These are phyloP conservation scores for Diplosphaera chodatii DNA, from an alignment of 139 green algal species.

Conservation along the genomic window DNA sequence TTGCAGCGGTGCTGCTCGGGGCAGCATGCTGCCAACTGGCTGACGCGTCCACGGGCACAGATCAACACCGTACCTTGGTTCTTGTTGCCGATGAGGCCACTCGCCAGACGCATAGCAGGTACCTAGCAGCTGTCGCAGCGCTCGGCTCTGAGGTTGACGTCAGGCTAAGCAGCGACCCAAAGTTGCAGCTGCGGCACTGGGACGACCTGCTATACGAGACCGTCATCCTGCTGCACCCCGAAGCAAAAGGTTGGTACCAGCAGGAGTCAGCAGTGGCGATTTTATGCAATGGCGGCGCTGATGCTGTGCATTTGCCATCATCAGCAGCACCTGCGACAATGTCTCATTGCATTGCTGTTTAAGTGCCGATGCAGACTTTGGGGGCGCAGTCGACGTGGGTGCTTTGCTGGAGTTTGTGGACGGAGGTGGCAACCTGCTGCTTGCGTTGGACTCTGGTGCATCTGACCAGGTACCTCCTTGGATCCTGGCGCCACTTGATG, in stretches of 20 bases:
- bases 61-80: slow-evolving; percentile 24
- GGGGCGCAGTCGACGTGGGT: slow-evolving; percentile 47
- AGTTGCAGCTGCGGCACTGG: slow-evolving; percentile 64
- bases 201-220: slow-evolving; percentile 79
- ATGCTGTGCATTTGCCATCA: no score
- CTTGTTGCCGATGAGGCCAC: slow-evolving; percentile 27
- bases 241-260: slow-evolving; percentile 28
- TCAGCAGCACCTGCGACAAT: no score
- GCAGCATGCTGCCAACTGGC: no score
- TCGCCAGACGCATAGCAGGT: slow-evolving; percentile 42
- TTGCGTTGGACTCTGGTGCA: slow-evolving; percentile 47
- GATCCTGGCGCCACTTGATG: no score
- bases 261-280: no score
- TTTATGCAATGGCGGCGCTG: no score
- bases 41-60: no score
- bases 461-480: slow-evolving; percentile 33
- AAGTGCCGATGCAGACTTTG: slow-evolving; percentile 53
- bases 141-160: slow-evolving; percentile 44
- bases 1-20: background rate
- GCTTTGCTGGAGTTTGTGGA: slow-evolving; percentile 84
- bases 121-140: slow-evolving; percentile 31
- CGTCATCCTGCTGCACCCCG: slow-evolving; percentile 64
- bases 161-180: slow-evolving; percentile 31
- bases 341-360: background rate
- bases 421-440: slow-evolving; percentile 65